Evolutionary conservation across 1,284 basidiomycete genomes (phyloP), one percentile per base, ranked within the genome.

Genomic region (Cryptococcus sp.): DNA sequence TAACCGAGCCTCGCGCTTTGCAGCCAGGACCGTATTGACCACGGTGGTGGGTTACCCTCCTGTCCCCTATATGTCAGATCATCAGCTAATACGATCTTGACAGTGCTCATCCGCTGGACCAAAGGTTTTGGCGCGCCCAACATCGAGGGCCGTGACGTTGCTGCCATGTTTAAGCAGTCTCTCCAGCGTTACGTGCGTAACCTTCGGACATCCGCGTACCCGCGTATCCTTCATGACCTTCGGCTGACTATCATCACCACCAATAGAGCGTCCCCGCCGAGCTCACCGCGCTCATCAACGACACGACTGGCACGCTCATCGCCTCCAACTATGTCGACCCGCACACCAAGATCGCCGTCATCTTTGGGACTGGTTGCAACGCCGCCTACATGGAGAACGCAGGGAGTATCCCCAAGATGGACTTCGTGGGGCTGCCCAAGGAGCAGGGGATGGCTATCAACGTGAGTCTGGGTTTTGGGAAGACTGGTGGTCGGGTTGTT

Each of bases 301-400:
- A 98, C 78, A 98, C 95, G 0, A 98, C 95, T 0, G 94, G 94
- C 51, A 96, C 94, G 3, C 84, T 98, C 37, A 93, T 98, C 66
- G 95, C 95, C 6, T 97, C 93, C 6, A 88, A 91, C 79, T 98
- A 98, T 68, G 93, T 98, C 64, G 89, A 91, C 72, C 88, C 89
- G 1, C 80, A 79, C 65, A 96, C 94, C 40, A 88, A 89, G 73
- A 95, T 97, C 63, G 94, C 91, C 1, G 88, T 91, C 73, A 98
- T 98, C 72, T 96, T 98, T 68, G 96, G 95, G 39, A 98, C 95
- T 2, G 95, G 95, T 0, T 98, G 95, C 76, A 98, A 98, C 76
- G 96, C 95, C 0, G 95, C 95, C 4, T 95, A 94, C 73, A 92
- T 93, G 89, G 95, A 98, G 76, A 86, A 87, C 59, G 84, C 94